Evolutionary conservation across 306 rosid species (phyloP).

Genomic region (Vigna trinervia): DNA sequence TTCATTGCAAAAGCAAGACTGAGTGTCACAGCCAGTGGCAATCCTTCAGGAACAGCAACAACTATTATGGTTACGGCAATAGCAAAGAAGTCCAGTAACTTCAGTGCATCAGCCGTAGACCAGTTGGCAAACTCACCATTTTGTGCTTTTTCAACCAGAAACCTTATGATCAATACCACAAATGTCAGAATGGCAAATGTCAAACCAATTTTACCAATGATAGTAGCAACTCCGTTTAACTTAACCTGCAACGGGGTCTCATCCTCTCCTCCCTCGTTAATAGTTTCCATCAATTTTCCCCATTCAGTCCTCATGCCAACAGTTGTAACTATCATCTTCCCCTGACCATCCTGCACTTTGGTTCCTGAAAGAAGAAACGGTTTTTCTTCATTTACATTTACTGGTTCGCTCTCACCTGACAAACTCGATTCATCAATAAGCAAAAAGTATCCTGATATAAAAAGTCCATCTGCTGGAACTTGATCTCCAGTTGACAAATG

Average conservation of each 20-base stretch:
- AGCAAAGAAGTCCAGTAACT: conserved; percentile 80
- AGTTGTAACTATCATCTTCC: conserved; percentile 86
- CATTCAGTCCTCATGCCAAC: conserved; percentile 99
- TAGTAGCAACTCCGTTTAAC: conserved; percentile 92
- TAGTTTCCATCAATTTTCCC: conserved; percentile 97
- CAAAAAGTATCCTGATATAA: conserved; percentile 74
- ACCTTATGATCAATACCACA: conserved; percentile 67
- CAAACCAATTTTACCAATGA: conserved; percentile 96
- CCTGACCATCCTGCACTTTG: conserved; percentile 95
- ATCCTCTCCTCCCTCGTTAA: conserved; percentile 93
- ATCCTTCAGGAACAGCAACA: conserved; percentile 98
- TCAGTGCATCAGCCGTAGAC: conserved; percentile 80
- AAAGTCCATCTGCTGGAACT: conserved; percentile 97
- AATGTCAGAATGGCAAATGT: conserved; percentile 80
- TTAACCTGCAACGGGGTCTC: conserved; percentile 99
- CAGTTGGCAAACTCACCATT: conserved; percentile 61
- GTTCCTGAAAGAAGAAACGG: conserved; percentile 97
- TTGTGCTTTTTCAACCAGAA: conserved; percentile 62
- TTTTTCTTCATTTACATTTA: conserved; percentile 55
- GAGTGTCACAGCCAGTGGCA: conserved; percentile 95
- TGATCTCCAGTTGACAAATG: conserved; percentile 89
- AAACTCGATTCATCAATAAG: conserved; percentile 89
- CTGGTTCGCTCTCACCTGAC: conserved; percentile 97
- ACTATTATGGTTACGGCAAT: conserved; percentile 91
- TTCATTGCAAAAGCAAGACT: conserved; percentile 99